phyloP scores from a whole-genome alignment of 495 filamentous ascomycete genomes.

The Trypethelium eluteriae region DNA sequence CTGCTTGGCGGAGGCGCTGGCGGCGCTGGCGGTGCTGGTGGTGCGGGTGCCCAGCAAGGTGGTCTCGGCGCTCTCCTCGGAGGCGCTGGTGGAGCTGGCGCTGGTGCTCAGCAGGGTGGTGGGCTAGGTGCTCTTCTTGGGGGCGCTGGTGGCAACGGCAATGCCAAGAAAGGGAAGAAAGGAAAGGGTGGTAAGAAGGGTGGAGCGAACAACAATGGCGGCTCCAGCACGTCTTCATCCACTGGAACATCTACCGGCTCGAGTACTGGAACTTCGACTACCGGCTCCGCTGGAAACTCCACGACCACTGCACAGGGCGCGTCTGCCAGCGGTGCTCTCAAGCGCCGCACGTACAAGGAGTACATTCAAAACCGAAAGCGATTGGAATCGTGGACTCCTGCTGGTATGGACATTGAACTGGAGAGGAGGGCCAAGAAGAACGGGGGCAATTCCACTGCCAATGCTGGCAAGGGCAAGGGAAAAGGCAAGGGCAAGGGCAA shows the following conservation, averaged over 20 bases:
- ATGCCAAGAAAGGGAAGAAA: neutral
- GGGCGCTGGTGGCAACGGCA: neutral
- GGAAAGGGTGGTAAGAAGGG: neutral
- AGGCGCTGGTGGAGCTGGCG: neutral
- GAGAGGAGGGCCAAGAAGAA: neutral
- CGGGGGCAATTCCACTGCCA: neutral
- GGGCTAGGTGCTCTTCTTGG: neutral
- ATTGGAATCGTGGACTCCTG: constrained; percentile 2
- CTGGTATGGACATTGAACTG: neutral
- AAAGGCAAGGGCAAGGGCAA: constrained; percentile 7
- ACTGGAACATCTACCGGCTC: neutral
- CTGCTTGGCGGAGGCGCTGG: neutral
- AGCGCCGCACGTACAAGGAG: constrained; percentile 1
- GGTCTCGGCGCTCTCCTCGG: constrained; percentile 8
- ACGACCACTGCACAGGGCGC: neutral
- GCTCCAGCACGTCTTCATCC: neutral
- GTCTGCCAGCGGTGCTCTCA: neutral
- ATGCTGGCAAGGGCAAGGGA: neutral
- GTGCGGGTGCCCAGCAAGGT: neutral
- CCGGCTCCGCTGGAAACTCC: neutral
- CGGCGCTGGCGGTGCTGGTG: neutral
- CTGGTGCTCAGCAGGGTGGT: constrained; percentile 1
- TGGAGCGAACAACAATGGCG: neutral
- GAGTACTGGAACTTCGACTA: neutral
- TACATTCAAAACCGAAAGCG: neutral